Evolutionary conservation across 169 alveolate species (phyloP).

Genomic region (Plasmodium vinckei): DNA sequence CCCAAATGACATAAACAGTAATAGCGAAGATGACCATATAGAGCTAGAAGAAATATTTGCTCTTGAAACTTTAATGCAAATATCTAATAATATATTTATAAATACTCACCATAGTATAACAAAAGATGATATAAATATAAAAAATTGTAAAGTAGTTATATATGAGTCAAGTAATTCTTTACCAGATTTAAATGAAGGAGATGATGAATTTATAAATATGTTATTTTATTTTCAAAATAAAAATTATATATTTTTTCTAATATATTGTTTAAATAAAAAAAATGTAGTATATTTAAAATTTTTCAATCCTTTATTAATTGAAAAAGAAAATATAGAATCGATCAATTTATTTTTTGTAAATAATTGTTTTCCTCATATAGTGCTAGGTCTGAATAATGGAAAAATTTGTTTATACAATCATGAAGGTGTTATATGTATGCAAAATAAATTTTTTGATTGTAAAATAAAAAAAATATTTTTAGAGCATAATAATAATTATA

Average conservation of each 20-base stretch:
- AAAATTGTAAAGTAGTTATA: slow-evolving; percentile 50
- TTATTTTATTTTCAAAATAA: slow-evolving; percentile 60
- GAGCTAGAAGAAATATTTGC: slow-evolving; percentile 56
- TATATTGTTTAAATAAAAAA: slow-evolving; percentile 64
- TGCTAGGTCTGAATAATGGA: slow-evolving; percentile 64
- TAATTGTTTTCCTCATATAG: slow-evolving; percentile 71
- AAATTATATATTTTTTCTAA: slow-evolving; percentile 55
- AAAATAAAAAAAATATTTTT: slow-evolving; percentile 36
- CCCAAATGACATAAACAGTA: not conserved
- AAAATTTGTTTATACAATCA: slow-evolving; percentile 46
- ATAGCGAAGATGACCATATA: slow-evolving; percentile 3
- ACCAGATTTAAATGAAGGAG: slow-evolving; percentile 14
- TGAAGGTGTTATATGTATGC: slow-evolving; percentile 73
- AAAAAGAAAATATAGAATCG: slow-evolving; percentile 56
- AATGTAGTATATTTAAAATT: slow-evolving; percentile 57
- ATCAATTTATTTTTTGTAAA: slow-evolving; percentile 56
- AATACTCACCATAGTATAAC: slow-evolving; percentile 58
- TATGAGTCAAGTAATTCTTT: slow-evolving; percentile 29
- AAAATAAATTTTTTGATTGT: slow-evolving; percentile 56
- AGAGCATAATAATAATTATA: slow-evolving; percentile 38
- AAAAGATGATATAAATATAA: slow-evolving; percentile 53
- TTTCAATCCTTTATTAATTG: slow-evolving; percentile 61
- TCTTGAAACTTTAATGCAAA: slow-evolving; percentile 59
- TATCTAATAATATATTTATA: slow-evolving; percentile 46
- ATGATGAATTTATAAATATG: slow-evolving; percentile 53